Conservation (phyloP, 2,329 filamentous ascomycete genomes). For the Stemphylium beticola region DNA sequence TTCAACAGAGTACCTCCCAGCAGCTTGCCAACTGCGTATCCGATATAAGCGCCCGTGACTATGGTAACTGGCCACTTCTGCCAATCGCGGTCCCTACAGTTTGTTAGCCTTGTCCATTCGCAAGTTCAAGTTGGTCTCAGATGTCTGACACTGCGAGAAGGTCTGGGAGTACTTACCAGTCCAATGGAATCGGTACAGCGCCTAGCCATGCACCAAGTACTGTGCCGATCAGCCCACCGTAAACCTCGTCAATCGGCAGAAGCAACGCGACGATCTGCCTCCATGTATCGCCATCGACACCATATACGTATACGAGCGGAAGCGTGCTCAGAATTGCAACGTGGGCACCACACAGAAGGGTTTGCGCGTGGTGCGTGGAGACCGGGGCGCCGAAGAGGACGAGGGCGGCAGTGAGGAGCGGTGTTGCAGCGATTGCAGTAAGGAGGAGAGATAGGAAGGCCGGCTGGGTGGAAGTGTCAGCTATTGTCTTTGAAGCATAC, state of each 20-base stretch:
- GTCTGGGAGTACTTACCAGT: constrained; percentile 66
- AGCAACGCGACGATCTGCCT: constrained; percentile 70
- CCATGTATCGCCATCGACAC: constrained; percentile 76
- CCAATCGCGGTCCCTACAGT: constrained; percentile 84
- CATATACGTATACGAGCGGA: constrained; percentile 84
- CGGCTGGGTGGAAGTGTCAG: constrained; percentile 57
- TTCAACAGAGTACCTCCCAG: constrained; percentile 59
- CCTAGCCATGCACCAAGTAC: constrained; percentile 88
- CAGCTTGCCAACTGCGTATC: constrained; percentile 74
- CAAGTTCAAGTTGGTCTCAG: neutral
- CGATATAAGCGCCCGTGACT: constrained; percentile 79
- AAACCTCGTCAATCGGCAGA: constrained; percentile 80
- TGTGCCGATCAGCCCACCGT: constrained; percentile 80
- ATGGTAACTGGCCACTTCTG: constrained; percentile 97
- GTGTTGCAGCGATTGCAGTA: constrained; percentile 61
- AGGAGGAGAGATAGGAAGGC: constrained; percentile 72
- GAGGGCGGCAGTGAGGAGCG: constrained; percentile 66
- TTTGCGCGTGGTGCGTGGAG: constrained; percentile 79
- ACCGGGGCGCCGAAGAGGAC: constrained; percentile 92
- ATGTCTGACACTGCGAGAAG: neutral
- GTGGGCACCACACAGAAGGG: constrained; percentile 79
- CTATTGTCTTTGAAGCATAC: neutral
- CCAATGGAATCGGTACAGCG: constrained; percentile 91
- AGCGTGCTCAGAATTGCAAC: constrained; percentile 79
- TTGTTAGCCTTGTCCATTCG: neutral